These are phyloP conservation scores for Cladosporium velox DNA, from an alignment of 2,329 filamentous ascomycete genomes.

Conservation along the genomic window DNA sequence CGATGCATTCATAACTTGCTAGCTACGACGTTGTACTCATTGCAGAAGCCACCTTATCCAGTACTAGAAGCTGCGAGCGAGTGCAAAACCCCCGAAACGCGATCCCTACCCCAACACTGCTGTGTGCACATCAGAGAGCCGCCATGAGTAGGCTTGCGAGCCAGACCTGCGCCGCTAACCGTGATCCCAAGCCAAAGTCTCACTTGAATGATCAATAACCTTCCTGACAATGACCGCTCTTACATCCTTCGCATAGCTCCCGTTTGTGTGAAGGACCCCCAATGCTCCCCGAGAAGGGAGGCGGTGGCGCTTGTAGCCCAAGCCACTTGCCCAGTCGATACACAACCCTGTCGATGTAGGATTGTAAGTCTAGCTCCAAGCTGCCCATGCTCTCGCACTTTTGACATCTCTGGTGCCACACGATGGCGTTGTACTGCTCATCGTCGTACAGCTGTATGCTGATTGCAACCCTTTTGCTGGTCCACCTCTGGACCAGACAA, in stretches of 20 bases:
- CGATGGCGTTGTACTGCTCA: background rate
- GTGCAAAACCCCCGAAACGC: background rate
- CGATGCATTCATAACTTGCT: background rate
- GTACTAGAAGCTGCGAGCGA: background rate
- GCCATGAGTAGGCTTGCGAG: background rate
- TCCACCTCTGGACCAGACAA: background rate
- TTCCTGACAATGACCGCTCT: background rate
- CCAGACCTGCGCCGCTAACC: background rate
- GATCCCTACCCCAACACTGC: background rate
- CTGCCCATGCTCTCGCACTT: background rate
- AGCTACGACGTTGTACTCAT: background rate
- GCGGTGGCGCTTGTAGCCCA: background rate
- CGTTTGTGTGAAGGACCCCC: background rate
- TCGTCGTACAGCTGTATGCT: background rate
- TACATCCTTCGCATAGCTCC: background rate
- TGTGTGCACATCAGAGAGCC: background rate
- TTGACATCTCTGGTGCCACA: background rate
- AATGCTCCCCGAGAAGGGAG: background rate
- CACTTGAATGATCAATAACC: background rate
- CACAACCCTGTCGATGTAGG: background rate
- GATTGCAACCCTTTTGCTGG: background rate
- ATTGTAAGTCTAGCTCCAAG: background rate
- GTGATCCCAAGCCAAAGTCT: background rate
- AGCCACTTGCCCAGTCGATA: background rate
- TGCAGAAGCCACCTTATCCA: background rate